Base-by-base conservation (phyloP, 2,329 filamentous ascomycete species). In the Venturia carpophila region DNA sequence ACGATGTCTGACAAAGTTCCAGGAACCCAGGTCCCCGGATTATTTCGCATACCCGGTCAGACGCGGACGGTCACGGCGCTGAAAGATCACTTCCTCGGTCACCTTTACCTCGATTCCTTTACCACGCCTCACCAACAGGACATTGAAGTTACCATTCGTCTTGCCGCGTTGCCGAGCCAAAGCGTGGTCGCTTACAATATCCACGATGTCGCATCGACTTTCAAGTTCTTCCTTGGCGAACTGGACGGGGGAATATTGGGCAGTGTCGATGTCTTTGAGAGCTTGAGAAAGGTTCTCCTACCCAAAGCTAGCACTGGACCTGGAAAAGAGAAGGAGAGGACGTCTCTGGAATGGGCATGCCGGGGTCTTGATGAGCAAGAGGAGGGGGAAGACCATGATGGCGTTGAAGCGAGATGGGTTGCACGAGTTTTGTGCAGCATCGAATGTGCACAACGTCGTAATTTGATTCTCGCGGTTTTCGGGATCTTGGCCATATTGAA, bases 221-320 rank as follows among this genome's bases (percentile, higher is more conserved):
- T 90, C 74, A 89, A 89, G 70, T 82, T 80, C 15, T 77, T 90
- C n/a, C 75, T 90, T 0, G 79, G 81, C 0, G 83, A 83, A 0
- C 72, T 90, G 0, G 86, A 86, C 0, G 86, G 86, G 0, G 87
- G 87, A 0, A 85, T 90, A 49, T 75, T 90, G 0, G 87, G 87
- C 4, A 86, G 84, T 0, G 70, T 87, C 17, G 72, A 78, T 1
- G 72, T 88, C 0, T 87, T 89, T 64, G 84, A 88, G 67, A 81
- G 84, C 0, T 71, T 90, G 15, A 80, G 87, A 11, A 82, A 82
- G 13, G 84, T 89, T 19, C 19, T 66, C 2, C 41, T 62, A n/a
- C 64, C 64, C 52, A 34, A 34, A 2, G 24, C 56, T 27, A 47
- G 10, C 34, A 21, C 45, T 60, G 30, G 10, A 2, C 9, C 7